These are phyloP conservation scores for Torulaspora gathmanii DNA, from an alignment of 805 yeast species.

Conservation along the genomic window DNA sequence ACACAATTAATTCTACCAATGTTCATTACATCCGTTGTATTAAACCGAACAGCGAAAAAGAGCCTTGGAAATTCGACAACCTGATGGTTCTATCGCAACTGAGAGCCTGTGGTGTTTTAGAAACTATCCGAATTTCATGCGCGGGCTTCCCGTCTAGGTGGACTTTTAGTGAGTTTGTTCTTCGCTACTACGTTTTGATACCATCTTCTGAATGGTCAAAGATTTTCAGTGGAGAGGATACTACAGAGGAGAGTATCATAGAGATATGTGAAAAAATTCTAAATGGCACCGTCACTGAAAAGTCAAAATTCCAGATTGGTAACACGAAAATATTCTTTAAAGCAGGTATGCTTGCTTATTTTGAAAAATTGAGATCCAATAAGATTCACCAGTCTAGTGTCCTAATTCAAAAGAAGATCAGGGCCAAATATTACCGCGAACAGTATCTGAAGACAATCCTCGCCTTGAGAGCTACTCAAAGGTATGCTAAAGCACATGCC, in stretches of 20 bases:
- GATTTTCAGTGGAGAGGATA: constrained; percentile 44
- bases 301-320: constrained; percentile 78
- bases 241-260: constrained; percentile 51
- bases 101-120: constrained; percentile 97
- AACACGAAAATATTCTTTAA: constrained; percentile 90
- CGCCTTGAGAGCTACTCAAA: constrained; percentile 57
- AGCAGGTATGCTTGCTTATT: constrained; percentile 91
- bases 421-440: constrained; percentile 59
- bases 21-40: constrained; percentile 97
- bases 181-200: constrained; percentile 78
- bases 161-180: constrained; percentile 90
- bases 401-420: constrained; percentile 77
- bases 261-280: constrained; percentile 64
- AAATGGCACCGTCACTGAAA: constrained; percentile 55
- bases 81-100: constrained; percentile 94
- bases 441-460: constrained; percentile 50
- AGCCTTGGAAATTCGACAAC: constrained; percentile 94
- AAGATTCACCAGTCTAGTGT: constrained; percentile 73
- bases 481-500: constrained; percentile 58
- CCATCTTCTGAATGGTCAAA: constrained; percentile 64
- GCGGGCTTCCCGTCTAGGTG: constrained; percentile 98
- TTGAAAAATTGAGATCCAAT: constrained; percentile 79
- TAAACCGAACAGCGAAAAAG: constrained; percentile 90
- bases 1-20: constrained; percentile 86
- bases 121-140: constrained; percentile 92